These are phyloP conservation scores for Rosa persica DNA, from an alignment of 306 rosid genomes.

Conservation along the genomic window DNA sequence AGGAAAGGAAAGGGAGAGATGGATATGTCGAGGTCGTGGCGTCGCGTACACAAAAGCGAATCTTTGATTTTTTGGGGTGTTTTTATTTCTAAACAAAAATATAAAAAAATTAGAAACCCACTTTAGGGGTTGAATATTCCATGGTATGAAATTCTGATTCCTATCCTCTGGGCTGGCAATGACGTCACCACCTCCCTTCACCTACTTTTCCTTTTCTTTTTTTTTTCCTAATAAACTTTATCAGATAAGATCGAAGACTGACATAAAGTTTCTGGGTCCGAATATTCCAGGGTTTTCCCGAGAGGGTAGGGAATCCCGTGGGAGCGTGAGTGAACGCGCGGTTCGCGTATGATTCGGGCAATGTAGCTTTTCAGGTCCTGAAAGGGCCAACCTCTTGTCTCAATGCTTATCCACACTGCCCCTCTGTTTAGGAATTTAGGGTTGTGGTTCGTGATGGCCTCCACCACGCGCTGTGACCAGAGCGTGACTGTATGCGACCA, in stretches of 20 bases:
- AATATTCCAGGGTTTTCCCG: constrained; percentile 22
- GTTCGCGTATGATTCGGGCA: constrained; percentile 19
- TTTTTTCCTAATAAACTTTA: neutral
- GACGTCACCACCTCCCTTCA: constrained; percentile 23
- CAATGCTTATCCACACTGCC: constrained; percentile 9
- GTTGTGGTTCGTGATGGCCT: neutral
- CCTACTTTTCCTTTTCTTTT: neutral
- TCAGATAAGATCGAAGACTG: constrained; percentile 53
- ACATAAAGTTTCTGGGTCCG: neutral
- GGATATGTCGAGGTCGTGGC: constrained; percentile 67
- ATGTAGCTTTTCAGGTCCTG: constrained; percentile 26
- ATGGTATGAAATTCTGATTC: constrained; percentile 31
- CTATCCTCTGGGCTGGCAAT: constrained; percentile 45
- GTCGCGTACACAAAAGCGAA: constrained; percentile 70
- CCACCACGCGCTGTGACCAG: neutral
- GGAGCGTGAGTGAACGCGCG: constrained; percentile 18
- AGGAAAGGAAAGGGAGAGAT: neutral
- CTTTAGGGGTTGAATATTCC: constrained; percentile 49
- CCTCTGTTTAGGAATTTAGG: neutral
- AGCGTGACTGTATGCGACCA: neutral
- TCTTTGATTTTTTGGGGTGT: constrained; percentile 39
- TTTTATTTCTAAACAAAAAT: constrained; percentile 4
- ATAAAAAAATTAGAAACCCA: neutral
- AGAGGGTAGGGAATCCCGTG: constrained; percentile 2
- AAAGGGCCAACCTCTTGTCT: neutral